Evolutionary conservation across 805 yeast genomes (phyloP).

Genomic region (Candida namnaoensis): DNA sequence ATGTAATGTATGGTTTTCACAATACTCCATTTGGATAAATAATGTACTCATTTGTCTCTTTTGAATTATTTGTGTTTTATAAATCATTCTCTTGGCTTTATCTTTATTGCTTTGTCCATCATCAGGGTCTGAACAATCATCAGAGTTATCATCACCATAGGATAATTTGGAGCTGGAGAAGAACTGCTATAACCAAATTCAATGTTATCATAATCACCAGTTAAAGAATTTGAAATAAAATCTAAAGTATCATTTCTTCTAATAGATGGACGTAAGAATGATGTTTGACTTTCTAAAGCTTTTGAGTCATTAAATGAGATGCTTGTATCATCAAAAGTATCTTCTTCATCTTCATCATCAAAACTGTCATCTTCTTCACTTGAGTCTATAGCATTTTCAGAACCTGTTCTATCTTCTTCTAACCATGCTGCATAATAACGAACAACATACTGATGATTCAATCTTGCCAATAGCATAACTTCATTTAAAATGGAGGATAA

Average conservation of each 20-base stretch:
- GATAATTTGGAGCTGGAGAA: slow-evolving; percentile 13
- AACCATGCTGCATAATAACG: slow-evolving; percentile 97
- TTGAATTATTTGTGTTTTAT: slow-evolving; percentile 1
- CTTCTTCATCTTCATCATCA: slow-evolving; percentile 8
- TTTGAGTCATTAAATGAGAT: background rate
- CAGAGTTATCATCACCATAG: slow-evolving; percentile 13
- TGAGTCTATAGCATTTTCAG: slow-evolving; percentile 23
- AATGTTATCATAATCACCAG: slow-evolving; percentile 39
- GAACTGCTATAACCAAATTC: slow-evolving; percentile 37
- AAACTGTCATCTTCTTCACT: slow-evolving; percentile 21
- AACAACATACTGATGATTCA: slow-evolving; percentile 93
- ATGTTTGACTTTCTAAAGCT: background rate
- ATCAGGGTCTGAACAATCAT: slow-evolving; percentile 12
- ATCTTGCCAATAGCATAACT: slow-evolving; percentile 82
- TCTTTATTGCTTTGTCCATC: slow-evolving; percentile 12
- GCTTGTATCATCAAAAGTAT: slow-evolving; percentile 1
- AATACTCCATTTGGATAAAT: slow-evolving; percentile 97
- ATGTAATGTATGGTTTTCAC: slow-evolving; percentile 85
- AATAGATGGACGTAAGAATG: slow-evolving; percentile 19
- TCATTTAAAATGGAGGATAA: slow-evolving; percentile 79
- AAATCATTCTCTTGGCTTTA: slow-evolving; percentile 8
- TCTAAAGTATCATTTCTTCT: slow-evolving; percentile 38
- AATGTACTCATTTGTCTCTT: slow-evolving; percentile 51
- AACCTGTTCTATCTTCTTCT: slow-evolving; percentile 48
- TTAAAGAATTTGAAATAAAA: slow-evolving; percentile 57